phyloP scores from a whole-genome alignment of 768 basidiomycete species.

The Tubosaeta brunneosetosa region DNA sequence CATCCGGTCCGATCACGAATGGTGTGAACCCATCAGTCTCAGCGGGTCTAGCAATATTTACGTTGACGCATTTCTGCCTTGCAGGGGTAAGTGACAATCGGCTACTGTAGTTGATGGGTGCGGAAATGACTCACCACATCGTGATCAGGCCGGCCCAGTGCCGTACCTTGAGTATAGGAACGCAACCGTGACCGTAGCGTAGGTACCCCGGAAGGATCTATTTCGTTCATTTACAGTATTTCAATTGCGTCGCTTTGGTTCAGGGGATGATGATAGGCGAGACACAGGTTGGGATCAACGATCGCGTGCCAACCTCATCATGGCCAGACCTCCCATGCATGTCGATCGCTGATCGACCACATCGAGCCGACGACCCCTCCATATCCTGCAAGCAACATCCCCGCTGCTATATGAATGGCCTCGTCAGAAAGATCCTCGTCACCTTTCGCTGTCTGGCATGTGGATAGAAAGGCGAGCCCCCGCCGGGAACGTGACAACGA shows the following conservation, averaged over 20 bases:
- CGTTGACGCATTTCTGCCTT: slow-evolving; percentile 16
- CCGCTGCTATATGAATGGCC: slow-evolving; percentile 39
- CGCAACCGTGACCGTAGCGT: slow-evolving; percentile 12
- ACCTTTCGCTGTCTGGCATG: slow-evolving; percentile 42
- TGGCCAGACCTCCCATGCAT: no score
- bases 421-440: slow-evolving; percentile 33
- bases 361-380: slow-evolving; percentile 36
- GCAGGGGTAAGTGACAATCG: slow-evolving; percentile 8
- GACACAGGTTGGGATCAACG: not conserved
- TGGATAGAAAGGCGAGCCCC: slow-evolving; percentile 42
- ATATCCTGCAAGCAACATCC: slow-evolving; percentile 32
- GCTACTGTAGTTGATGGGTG: not conserved
- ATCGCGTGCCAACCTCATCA: no score
- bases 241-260: not conserved
- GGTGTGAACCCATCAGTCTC: no score
- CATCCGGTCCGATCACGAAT: no score
- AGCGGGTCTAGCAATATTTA: slow-evolving; percentile 16
- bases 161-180: slow-evolving; percentile 20
- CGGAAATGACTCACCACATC: not conserved
- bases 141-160: slow-evolving; percentile 9
- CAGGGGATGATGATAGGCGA: not conserved
- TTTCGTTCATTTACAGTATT: not conserved
- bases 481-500: slow-evolving; percentile 11
- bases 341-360: slow-evolving; percentile 39
- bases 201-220: not conserved